Conservation (phyloP, 73 alveolate genomes). For the Paramecium biaurelia region DNA sequence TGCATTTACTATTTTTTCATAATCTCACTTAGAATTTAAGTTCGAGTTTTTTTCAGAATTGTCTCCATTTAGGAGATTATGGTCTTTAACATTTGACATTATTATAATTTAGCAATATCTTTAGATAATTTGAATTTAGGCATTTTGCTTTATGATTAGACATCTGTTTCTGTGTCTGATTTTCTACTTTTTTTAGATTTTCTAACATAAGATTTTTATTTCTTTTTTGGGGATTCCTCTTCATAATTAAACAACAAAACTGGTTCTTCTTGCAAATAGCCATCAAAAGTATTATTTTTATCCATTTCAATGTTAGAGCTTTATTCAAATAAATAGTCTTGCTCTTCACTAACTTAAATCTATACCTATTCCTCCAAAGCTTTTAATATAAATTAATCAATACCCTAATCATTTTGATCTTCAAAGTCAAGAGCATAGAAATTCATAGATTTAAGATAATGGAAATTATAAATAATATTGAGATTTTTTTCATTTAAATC, state of each 20-base stretch:
- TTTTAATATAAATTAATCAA: background rate
- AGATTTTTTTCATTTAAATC: background rate
- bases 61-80: conserved; percentile 30
- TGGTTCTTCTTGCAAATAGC: conserved; percentile 40
- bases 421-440: conserved; percentile 10
- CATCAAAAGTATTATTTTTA: conserved; percentile 14
- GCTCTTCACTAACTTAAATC: background rate
- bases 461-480: background rate
- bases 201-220: background rate
- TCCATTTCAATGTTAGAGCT: background rate
- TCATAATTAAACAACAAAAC: background rate
- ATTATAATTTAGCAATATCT: conserved; percentile 18
- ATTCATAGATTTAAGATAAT: background rate
- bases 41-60: background rate
- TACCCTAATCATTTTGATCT: background rate
- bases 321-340: background rate
- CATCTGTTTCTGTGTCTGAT: conserved; percentile 46
- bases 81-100: conserved; percentile 24
- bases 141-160: background rate
- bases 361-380: background rate
- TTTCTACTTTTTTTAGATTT: conserved; percentile 5
- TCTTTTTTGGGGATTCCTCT: conserved; percentile 41
- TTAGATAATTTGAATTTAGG: background rate
- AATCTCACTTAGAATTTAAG: background rate
- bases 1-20: background rate